Conservation (phyloP, 2,329 filamentous ascomycete genomes). For the Fusarium verticillioides region DNA sequence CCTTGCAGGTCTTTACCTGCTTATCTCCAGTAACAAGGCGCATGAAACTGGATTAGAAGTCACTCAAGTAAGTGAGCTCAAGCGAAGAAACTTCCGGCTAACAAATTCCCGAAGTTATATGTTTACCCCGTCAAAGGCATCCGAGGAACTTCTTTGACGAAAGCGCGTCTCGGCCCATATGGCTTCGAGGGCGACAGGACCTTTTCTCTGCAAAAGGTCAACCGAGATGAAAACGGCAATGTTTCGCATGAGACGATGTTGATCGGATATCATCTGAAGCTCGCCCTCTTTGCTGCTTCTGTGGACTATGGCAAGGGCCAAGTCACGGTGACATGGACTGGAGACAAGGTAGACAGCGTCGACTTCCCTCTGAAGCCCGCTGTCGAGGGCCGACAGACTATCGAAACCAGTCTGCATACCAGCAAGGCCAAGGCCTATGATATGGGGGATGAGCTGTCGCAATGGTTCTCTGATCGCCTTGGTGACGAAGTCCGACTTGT, state of each 20-base stretch:
- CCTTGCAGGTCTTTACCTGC: not conserved
- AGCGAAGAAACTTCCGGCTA: not conserved
- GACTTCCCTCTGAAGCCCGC: constrained; percentile 30
- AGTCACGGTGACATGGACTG: not conserved
- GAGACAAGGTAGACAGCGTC: not conserved
- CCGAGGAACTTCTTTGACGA: constrained; percentile 22
- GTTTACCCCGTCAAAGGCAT: constrained; percentile 40
- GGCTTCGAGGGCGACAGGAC: constrained; percentile 39
- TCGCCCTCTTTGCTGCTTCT: constrained; percentile 28
- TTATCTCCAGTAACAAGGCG: not conserved
- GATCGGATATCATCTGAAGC: constrained; percentile 34
- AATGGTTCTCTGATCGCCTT: constrained; percentile 38
- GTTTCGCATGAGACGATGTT: constrained; percentile 36
- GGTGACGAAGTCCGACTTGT: constrained; percentile 27
- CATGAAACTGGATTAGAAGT: constrained; percentile 19
- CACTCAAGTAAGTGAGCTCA: constrained; percentile 17
- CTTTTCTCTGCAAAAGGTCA: constrained; percentile 37
- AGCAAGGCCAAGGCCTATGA: constrained; percentile 37
- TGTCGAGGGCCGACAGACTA: not conserved
- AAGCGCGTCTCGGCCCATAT: constrained; percentile 24
- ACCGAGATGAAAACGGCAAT: not conserved
- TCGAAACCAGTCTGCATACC: constrained; percentile 28
- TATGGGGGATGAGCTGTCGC: constrained; percentile 32
- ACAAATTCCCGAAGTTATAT: constrained; percentile 22
- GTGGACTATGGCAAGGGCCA: constrained; percentile 7